phyloP scores from a whole-genome alignment of 2,329 filamentous ascomycete species.

The Paecilomyces sp. region DNA sequence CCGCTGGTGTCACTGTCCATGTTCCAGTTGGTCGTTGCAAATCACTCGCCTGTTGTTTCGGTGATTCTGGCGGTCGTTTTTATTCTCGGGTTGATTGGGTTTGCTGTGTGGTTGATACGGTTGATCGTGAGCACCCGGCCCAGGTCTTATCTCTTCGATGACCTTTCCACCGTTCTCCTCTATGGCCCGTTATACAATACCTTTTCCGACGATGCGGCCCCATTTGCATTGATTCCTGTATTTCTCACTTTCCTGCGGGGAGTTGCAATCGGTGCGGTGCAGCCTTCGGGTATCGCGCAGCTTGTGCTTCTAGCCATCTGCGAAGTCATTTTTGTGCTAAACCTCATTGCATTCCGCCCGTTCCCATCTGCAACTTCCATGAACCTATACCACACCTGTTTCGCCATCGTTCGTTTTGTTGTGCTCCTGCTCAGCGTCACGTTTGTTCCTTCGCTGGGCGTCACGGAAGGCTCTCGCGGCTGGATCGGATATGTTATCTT shows the following conservation, averaged over 20 bases:
- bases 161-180: slow-evolving; percentile 77
- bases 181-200: slow-evolving; percentile 97
- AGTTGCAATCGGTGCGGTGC: slow-evolving; percentile 84
- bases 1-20: slow-evolving; percentile 81
- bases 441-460: slow-evolving; percentile 75
- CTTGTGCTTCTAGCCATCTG: slow-evolving; percentile 88
- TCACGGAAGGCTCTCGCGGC: slow-evolving; percentile 72
- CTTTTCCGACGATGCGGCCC: slow-evolving; percentile 85
- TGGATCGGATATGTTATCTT: slow-evolving; percentile 95
- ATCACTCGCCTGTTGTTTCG: slow-evolving; percentile 59
- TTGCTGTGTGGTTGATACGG: slow-evolving; percentile 71
- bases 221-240: slow-evolving; percentile 82
- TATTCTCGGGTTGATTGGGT: slow-evolving; percentile 63
- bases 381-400: slow-evolving; percentile 90
- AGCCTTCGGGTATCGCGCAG: slow-evolving; percentile 87
- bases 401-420: slow-evolving; percentile 68
- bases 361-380: slow-evolving; percentile 90
- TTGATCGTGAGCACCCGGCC: slow-evolving; percentile 76
- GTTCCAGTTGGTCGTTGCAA: slow-evolving; percentile 79
- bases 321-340: slow-evolving; percentile 83
- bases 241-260: slow-evolving; percentile 78
- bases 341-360: slow-evolving; percentile 80
- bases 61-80: slow-evolving; percentile 70
- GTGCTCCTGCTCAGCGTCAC: slow-evolving; percentile 70
- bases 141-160: slow-evolving; percentile 83